Base-by-base conservation (phyloP, 2,329 filamentous ascomycete genomes). In the Epicoccum sorghinum region DNA sequence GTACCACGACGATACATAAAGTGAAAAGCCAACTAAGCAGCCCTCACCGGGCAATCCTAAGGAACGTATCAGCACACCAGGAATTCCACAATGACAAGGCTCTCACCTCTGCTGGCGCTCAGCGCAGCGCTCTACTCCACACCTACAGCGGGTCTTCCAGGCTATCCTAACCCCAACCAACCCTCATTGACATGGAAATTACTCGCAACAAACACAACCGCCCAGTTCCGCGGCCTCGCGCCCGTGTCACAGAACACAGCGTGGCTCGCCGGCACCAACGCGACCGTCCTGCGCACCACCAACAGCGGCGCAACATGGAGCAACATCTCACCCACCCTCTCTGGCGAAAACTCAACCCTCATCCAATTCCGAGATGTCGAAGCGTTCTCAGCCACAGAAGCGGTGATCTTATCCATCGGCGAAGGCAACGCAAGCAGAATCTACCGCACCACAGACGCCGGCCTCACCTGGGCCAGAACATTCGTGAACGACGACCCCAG, bases 281-380 rank as follows among this genome's bases (percentile, higher is more conserved):
- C 62, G n/a, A 70, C 67, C 7, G 64, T 70, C 10, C 58, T 70
- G 4, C 66, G 60, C 14, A 70, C 61, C 30, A 59, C 51, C 32
- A 52, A 69, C 33, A 57, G 57, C 37, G 68, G 68, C 40, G 14
- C 35, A n/a, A 54, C 60, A 25, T 70, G 68, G 68, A 25, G 6
- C 41, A 58, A 69, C n/a, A 58, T 68, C n/a, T 68, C 67, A 0
- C 67, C 68, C 1, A 33, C 33, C 5, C 55, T 69, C 9, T 29
- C 25, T 1, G 50, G 60, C 0, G 66, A 69, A 38, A 66, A 69
- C 45, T 43, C 59, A 1, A 59, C 64, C 10, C 40, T 42, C 13
- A 62, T 67, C 23, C 58, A 69, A 18, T 71, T 71, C 41, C 63
- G 67, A 29, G 68, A 70, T 38, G 64, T 71, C 10, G 62, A 69